Percentiles rank a stretch among this genome's conserved stretches.
Evolutionary conservation across 2,329 filamentous ascomycete genomes (phyloP).

Genomic region (Allantophomopsis lycopodina): DNA sequence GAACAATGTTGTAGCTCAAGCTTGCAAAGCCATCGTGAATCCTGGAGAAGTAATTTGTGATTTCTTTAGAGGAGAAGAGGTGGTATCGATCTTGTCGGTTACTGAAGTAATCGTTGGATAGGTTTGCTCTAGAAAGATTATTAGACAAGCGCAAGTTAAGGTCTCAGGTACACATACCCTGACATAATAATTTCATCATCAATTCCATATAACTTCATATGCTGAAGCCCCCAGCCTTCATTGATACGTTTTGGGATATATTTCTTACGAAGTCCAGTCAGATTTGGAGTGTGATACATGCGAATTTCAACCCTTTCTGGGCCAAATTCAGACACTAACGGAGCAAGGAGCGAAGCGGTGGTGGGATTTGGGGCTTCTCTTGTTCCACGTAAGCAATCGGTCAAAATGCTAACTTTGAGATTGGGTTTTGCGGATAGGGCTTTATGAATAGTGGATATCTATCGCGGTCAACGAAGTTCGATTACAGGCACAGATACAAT

Average conservation of each 20-base stretch:
- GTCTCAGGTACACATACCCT: constrained; percentile 37
- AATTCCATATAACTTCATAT: constrained; percentile 96
- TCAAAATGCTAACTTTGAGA: constrained; percentile 76
- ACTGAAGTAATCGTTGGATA: constrained; percentile 90
- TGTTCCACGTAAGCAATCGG: constrained; percentile 82
- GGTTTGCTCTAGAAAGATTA: constrained; percentile 48
- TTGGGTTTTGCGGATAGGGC: constrained; percentile 62
- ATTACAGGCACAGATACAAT: constrained; percentile 3
- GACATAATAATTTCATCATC: constrained; percentile 95
- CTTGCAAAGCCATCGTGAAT: constrained; percentile 67
- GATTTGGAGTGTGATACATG: constrained; percentile 96
- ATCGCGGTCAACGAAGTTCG: constrained; percentile 5
- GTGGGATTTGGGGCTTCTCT: constrained; percentile 77
- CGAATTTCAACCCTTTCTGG: constrained; percentile 75
- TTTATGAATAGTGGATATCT: constrained; percentile 65
- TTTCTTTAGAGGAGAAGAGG: constrained; percentile 63
- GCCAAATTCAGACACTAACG: constrained; percentile 76
- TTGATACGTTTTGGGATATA: constrained; percentile 83
- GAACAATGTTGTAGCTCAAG: constrained; percentile 69
- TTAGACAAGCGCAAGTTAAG: background rate
- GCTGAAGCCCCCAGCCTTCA: constrained; percentile 94
- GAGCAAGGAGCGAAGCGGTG: constrained; percentile 75
- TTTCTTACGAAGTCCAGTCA: constrained; percentile 76
- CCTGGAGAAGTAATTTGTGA: constrained; percentile 70
- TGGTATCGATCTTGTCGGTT: constrained; percentile 94